Conservation (phyloP, 352 stramenopile species). For the Pythium dissimile region DNA sequence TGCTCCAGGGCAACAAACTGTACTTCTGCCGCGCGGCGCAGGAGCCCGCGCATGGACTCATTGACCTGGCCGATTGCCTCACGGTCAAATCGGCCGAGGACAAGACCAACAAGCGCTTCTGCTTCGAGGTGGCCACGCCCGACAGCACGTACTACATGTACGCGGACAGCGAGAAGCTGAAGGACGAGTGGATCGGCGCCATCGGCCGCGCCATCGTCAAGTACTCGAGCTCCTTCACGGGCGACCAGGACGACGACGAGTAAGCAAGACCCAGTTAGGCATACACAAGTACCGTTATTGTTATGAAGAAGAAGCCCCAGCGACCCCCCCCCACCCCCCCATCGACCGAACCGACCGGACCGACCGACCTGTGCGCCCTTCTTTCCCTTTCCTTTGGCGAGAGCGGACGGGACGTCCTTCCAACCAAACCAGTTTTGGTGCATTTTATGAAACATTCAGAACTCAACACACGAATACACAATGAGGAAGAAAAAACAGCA, state of each 20-base stretch:
- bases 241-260: conserved; percentile 81
- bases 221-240: conserved; percentile 95
- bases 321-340: no score
- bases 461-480: neutral
- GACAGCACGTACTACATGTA: conserved; percentile 92
- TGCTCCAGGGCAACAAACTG: conserved; percentile 90
- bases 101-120: conserved; percentile 91
- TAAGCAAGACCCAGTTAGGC: neutral
- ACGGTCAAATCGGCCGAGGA: conserved; percentile 90
- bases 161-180: conserved; percentile 89
- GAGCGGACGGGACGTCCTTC: no score
- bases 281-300: no score
- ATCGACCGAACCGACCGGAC: no score
- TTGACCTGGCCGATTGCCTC: conserved; percentile 87
- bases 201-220: conserved; percentile 97
- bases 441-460: neutral
- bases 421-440: neutral
- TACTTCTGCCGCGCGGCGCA: conserved; percentile 81
- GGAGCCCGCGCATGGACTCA: conserved; percentile 83
- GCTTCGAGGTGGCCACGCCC: conserved; percentile 87
- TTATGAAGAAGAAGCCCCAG: no score
- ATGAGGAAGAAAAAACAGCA: no score
- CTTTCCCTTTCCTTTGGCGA: no score
- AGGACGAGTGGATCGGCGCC: conserved; percentile 93
- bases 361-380: no score